Base-by-base conservation (phyloP, 176 grass and related monocot species). In the Poa annua region DNA sequence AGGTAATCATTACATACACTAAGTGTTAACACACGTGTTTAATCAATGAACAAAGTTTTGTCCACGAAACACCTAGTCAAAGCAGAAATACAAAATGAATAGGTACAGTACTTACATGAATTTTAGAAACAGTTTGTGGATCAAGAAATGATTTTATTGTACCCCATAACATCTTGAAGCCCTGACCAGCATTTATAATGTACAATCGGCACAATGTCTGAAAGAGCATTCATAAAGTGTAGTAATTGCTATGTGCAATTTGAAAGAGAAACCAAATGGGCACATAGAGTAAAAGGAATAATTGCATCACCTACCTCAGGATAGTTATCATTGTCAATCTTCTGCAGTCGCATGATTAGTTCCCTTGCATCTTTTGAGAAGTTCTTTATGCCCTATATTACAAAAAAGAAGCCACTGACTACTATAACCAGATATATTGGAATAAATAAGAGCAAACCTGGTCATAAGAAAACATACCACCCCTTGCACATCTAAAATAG, bases 61-160 rank as follows among this genome's bases (percentile, higher is more conserved):
- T 25, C 49, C 35, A 65, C 45, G 45, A 70, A 82, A 52, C 41
- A 59, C 81, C 48, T 62, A 50, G 32, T 80, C 16, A 47, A 61
- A 62, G 26, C 4, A 80, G 32, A 21, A 85, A 62, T 25, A 65
- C 72, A 85, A 48, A 74, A 51, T 52, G 42, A 9, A 85, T n/a
- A 76, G 56, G 36, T 55, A 12, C 6, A 84, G 5, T 65, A 49
- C 51, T 66, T 90, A 96, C 96, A 85, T 99, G 89, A 78, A 99
- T 96, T 76, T 99, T 99, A 0, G 93, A 96, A 78, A 91, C 89
- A n/a, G 93, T 99, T 87, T 92, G 90, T 17, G 93, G 89, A 88
- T 98, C 96, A 88, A 99, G 96, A 86, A 99, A 96, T 50, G 96
- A 92, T 88, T 92, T 99, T 66, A 99, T 90, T 47, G 96, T 92